Evolutionary conservation across 75 land plant species (phyloP), one percentile per base, ranked within the genome.

Genomic region (Picea sitchensis): DNA sequence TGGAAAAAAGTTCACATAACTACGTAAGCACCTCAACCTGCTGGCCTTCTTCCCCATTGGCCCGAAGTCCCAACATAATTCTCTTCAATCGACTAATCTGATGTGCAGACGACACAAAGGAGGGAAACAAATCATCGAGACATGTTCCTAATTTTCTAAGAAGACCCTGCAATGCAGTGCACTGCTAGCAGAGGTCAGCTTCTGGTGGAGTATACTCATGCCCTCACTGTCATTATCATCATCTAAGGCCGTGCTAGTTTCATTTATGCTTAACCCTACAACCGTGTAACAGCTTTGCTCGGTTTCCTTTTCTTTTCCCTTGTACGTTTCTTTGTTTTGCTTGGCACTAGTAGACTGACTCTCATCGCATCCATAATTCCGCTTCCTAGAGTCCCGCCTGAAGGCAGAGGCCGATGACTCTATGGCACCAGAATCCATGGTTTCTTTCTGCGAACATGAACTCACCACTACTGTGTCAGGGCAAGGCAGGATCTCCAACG

Each of bases 151-250:
- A 85, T 73, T 97, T 97, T 61, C 99, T 74, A 14, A 97, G 84
- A 58, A 97, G 81, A 0, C 99, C 98, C 76, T 97, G 99, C 1
- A 97, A 87, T 97, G 99, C 1, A 97, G 88, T 1, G 99, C 99
- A 80, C 98, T 94, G 80, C 99, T 97, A 0, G 99, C 99, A 2
- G 98, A 89, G 0, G 95, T 94, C 85, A 97, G 81, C 83, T 97
- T 97, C 84, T 97, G 92, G 41, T 93, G 93, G 36, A 94, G 84
- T 23, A 88, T 82, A 26, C 93, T 90, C 63, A 93, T 98, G 23
- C 85, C 95, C 80, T 17, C 81, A 47, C 17, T 57, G 26, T 38
- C 63, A 77, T 86, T 61, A 15, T 86, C 83, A 51, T 36, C 76
- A 77, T 2, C 65, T 78, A 23, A 80, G 61, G 36, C 89, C 90